Conservation (phyloP, 2,329 filamentous ascomycete species). For the Neurospora sp. region DNA sequence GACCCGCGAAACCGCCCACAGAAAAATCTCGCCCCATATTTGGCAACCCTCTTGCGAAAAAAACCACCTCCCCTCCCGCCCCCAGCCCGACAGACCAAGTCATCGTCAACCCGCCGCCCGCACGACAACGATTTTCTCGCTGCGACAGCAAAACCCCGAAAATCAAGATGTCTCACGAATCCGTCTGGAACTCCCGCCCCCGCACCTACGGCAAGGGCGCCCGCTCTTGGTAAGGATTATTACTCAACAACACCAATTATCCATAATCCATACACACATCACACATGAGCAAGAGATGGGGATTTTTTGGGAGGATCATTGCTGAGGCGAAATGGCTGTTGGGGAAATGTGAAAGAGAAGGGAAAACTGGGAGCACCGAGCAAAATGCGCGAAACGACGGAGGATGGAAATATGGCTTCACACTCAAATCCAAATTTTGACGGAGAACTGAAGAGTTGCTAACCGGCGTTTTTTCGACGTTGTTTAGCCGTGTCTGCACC, state of each 20-base stretch:
- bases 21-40: slow-evolving; percentile 5
- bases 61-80: neutral
- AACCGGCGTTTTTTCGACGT: slow-evolving; percentile 7
- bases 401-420: slow-evolving; percentile 15
- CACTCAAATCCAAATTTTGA: neutral
- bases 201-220: slow-evolving; percentile 95
- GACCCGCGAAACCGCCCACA: neutral
- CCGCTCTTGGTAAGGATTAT: slow-evolving; percentile 64
- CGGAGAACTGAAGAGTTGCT: slow-evolving; percentile 7
- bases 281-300: slow-evolving; percentile 1
- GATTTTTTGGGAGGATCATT: neutral
- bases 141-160: slow-evolving; percentile 11
- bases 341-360: slow-evolving; percentile 1
- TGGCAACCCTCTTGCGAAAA: neutral
- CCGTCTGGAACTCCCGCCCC: slow-evolving; percentile 98
- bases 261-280: neutral
- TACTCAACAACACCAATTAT: neutral
- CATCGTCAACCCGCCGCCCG: slow-evolving; percentile 10
- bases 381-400: slow-evolving; percentile 2
- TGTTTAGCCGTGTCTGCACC: slow-evolving; percentile 58
- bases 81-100: neutral
- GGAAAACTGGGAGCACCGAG: neutral
- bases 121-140: slow-evolving; percentile 10
- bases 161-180: slow-evolving; percentile 61
- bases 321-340: neutral